A percentile compares a stretch with the other conserved stretches of the same genome.
Evolutionary conservation across 2,329 filamentous ascomycete species (phyloP).

Genomic region (Cladosporium oxysporum): DNA sequence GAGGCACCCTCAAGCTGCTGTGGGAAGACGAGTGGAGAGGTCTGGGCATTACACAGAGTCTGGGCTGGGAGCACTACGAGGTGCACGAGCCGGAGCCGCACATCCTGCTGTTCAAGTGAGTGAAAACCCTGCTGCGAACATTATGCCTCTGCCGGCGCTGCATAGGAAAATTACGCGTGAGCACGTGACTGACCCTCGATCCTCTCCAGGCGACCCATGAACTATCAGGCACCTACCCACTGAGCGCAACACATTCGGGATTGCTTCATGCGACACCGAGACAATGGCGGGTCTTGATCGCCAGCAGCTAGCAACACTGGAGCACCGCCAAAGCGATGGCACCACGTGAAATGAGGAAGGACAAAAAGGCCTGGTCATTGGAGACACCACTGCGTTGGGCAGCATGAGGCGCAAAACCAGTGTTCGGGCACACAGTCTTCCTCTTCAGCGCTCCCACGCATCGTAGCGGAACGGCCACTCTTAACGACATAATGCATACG

Average conservation of each 20-base stretch:
- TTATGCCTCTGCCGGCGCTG: background rate
- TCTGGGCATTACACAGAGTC: conserved; percentile 96
- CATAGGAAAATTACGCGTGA: background rate
- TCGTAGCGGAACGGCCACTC: background rate
- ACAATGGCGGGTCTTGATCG: background rate
- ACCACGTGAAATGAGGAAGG: background rate
- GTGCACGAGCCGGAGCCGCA: conserved; percentile 98
- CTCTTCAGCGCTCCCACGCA: background rate
- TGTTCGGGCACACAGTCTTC: background rate
- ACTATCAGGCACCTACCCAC: conserved; percentile 69
- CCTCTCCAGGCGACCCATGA: conserved; percentile 51
- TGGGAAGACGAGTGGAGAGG: conserved; percentile 99
- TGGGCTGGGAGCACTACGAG: conserved; percentile 99
- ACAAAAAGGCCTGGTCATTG: background rate
- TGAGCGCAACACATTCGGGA: conserved; percentile 6
- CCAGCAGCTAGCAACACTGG: background rate
- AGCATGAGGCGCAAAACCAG: background rate
- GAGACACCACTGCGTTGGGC: background rate
- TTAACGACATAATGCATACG: conserved; percentile 18
- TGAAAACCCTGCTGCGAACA: conserved; percentile 26
- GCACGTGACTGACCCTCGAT: conserved; percentile 9
- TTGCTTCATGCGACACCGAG: background rate
- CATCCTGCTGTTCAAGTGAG: conserved; percentile 97
- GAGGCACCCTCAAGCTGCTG: conserved; percentile 91
- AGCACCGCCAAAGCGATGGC: background rate